phyloP scores from a whole-genome alignment of 768 basidiomycete species.

The Hygrophorus russula region DNA sequence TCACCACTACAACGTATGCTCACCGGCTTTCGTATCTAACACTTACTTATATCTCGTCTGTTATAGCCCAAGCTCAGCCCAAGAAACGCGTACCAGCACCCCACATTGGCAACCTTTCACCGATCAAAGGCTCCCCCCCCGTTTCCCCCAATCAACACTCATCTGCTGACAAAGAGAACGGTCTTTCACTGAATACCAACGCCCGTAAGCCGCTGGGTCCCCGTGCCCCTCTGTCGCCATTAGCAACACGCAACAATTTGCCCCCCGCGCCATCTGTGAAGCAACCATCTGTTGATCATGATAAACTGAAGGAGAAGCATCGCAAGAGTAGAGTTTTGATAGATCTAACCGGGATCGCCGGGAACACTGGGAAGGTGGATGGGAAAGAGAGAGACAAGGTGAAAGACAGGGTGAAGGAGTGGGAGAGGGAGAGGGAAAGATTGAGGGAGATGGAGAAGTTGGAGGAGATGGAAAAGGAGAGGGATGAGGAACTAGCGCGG shows the following conservation, averaged over 20 bases:
- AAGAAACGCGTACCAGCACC: conserved; percentile 27
- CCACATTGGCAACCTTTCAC: conserved; percentile 29
- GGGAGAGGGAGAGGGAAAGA: conserved; percentile 63
- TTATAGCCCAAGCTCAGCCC: conserved; percentile 17
- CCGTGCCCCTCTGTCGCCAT: not conserved
- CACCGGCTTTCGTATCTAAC: not conserved
- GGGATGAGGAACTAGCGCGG: conserved; percentile 29
- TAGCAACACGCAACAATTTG: conserved; percentile 17
- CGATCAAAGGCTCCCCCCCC: conserved; percentile 44
- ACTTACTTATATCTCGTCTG: not conserved
- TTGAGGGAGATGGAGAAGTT: conserved; percentile 57
- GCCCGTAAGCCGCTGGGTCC: conserved; percentile 23
- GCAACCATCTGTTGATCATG: conserved; percentile 4
- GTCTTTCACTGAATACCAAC: conserved; percentile 15
- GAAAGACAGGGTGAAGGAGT: conserved; percentile 58
- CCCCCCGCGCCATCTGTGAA: conserved; percentile 11
- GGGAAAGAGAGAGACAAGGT: conserved; percentile 34
- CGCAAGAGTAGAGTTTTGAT: conserved; percentile 22
- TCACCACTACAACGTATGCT: conserved; percentile 24
- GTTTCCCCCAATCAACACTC: conserved; percentile 20
- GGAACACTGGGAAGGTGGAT: conserved; percentile 10
- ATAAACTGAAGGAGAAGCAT: conserved; percentile 11
- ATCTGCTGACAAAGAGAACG: conserved; percentile 29
- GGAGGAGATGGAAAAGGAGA: conserved; percentile 45
- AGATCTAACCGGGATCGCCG: conserved; percentile 25